Evolutionary conservation across 176 grass and related monocot genomes (phyloP), one percentile per base, ranked within the genome.

Genomic region (Triticum timopheevii): DNA sequence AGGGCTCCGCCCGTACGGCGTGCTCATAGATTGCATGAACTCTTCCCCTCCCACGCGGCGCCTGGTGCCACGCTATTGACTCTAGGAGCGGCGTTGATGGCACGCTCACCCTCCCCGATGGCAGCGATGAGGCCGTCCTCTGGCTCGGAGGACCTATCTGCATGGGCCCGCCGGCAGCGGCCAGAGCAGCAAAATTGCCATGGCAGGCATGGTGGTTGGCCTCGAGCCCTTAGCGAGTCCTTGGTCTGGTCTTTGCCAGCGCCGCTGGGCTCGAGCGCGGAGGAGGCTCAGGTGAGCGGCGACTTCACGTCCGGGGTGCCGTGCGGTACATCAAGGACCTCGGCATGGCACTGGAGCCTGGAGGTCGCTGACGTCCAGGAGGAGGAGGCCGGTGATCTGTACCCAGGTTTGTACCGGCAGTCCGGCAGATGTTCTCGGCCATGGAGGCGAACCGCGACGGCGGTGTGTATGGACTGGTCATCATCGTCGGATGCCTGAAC

Each of bases 171-270:
- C 82, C 90, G 0, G 90, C 23, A 92, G 92, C 63, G 90, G 93
- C 2, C 93, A 94, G 82, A 91, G 87, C 92, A 93, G 90, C 73
- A 98, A 98, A 86, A 98, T 98, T 20, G 96, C 92, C 12, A 92
- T 86, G 49, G 88, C 86, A 5, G 93, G 93, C 8, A 73, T 45
- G 20, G 61, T 94, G 67, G 78, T 91, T 25, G 96, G 93, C 5
- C 79, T 81, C 42, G 70, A 2, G 39, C 39, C 8, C 39, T 42
- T 10, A 42, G 76, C 40, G 91, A 98, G 88, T 83, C 92, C 38
- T 42, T 42, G 39, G 8, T 42, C 75, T 94, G 38, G 75, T 86
- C 23, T 95, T 98, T 38, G 92, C 92, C 38, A 67, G 19, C 49
- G 38, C 38, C 36, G 36, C 36, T 38, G 36, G 36, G 36, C 36